Evolutionary conservation across 164 flowering plant genomes (phyloP), one percentile per base, ranked within the genome.

Genomic region (Taxillus chinensis): DNA sequence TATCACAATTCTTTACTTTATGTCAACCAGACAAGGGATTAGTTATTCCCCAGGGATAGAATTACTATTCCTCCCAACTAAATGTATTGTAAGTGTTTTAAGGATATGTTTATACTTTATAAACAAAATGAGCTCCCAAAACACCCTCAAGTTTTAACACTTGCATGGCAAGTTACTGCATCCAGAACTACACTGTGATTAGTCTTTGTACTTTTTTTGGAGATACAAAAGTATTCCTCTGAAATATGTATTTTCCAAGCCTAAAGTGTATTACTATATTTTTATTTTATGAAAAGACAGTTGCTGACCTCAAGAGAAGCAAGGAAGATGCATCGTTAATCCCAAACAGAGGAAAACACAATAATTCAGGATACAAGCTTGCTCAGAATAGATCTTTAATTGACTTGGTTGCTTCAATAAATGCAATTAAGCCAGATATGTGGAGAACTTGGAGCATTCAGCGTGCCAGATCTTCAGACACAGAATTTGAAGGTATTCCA

Each of bases 381-480:
- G 52, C 41, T 65, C 63, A 68, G 7, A 62, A 40, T 45, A 61
- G 66, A 27, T 55, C 74, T 51, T 39, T 62, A 8, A 59, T 65
- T 7, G 58, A 72, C 17, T 7, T 49, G 65, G 68, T 74, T 66
- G 69, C 49, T 55, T 45, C 57, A 43, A 57, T 52, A 57, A 67
- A 55, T 66, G 52, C 80, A 15, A 41, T 8, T 39, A 70, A 74
- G 63, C 76, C 82, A 52, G 85, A 82, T 27, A 71, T 39, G 65
- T 81, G 88, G 96, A 82, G 80, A 68, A 71, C 67, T 41, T 81
- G 89, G 92, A 82, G 82, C 70, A 61, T 41, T 41, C 78, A 70
- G 62, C 67, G 85, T 61, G 78, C 85, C 55, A 89, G 89, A 5
- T 57, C 64, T 70, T 63, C 71, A 12, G 70, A 65, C 40, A 46